Evolutionary conservation across 2,329 filamentous ascomycete genomes (phyloP).

Genomic region (Nemania diffusa): DNA sequence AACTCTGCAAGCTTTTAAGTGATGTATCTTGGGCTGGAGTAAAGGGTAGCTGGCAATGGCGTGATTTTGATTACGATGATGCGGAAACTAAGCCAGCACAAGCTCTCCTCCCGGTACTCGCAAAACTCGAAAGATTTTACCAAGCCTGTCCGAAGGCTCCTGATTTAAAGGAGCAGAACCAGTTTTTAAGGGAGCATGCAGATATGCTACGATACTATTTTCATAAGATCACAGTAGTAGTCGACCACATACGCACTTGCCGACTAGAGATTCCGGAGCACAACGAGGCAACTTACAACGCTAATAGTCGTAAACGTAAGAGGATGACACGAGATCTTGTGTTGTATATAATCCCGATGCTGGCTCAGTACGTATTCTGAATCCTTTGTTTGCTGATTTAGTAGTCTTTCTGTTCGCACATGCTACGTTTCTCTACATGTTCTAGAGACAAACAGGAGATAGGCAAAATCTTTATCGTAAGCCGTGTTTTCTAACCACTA

Average conservation of each 20-base stretch:
- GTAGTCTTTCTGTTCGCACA: background rate
- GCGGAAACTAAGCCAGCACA: constrained; percentile 37
- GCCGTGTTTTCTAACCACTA: background rate
- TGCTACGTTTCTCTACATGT: no score
- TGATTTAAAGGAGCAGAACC: constrained; percentile 41
- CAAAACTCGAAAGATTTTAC: constrained; percentile 44
- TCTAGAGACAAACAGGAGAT: background rate
- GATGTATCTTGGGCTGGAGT: constrained; percentile 40
- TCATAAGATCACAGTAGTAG: constrained; percentile 35
- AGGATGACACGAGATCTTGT: constrained; percentile 41
- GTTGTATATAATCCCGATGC: constrained; percentile 42
- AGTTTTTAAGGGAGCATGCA: constrained; percentile 41
- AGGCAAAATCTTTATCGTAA: background rate
- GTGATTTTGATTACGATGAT: constrained; percentile 28
- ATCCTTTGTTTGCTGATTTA: background rate
- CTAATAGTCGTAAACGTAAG: constrained; percentile 30
- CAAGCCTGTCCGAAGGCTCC: constrained; percentile 37
- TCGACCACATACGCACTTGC: constrained; percentile 40
- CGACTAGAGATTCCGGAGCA: constrained; percentile 24
- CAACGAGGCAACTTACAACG: constrained; percentile 23
- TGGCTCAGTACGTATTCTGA: constrained; percentile 36
- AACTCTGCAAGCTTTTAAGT: constrained; percentile 38
- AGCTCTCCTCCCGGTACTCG: constrained; percentile 37
- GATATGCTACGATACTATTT: constrained; percentile 44
- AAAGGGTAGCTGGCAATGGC: constrained; percentile 37